A percentile compares a stretch with the other conserved stretches of the same genome.
These are phyloP conservation scores for Spathaspora sp. DNA, from an alignment of 805 yeast species.

Conservation along the genomic window DNA sequence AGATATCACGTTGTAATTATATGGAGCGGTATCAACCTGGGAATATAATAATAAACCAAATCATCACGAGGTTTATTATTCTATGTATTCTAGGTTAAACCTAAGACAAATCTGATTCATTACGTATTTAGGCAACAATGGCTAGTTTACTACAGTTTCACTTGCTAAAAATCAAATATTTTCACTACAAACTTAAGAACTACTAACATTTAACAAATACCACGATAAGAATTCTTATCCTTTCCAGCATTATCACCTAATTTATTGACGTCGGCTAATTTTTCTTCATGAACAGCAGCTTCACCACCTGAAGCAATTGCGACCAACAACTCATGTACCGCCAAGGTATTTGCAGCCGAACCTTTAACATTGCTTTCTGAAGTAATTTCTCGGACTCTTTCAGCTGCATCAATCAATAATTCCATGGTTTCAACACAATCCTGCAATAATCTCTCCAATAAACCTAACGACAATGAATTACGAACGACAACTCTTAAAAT, in stretches of 20 bases:
- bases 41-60: too few relatives aligned
- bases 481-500: slow-evolving; percentile 84
- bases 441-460: slow-evolving; percentile 60
- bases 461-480: slow-evolving; percentile 56
- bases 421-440: slow-evolving; percentile 55
- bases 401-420: slow-evolving; percentile 47
- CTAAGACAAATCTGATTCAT: too few relatives aligned
- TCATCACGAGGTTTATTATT: too few relatives aligned
- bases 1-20: too few relatives aligned
- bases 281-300: slow-evolving; percentile 28
- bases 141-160: too few relatives aligned
- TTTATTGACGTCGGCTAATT: slow-evolving; percentile 17
- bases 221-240: slow-evolving; percentile 31
- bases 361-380: slow-evolving; percentile 8
- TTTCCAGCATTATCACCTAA: slow-evolving; percentile 18
- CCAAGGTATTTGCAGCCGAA: slow-evolving; percentile 22
- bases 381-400: slow-evolving; percentile 29
- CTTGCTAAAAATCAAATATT: not conserved
- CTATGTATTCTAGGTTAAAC: too few relatives aligned
- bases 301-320: slow-evolving; percentile 57
- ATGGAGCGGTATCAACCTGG: too few relatives aligned
- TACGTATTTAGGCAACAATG: too few relatives aligned
- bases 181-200: not conserved
- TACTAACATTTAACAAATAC: slow-evolving; percentile 24
- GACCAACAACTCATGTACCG: slow-evolving; percentile 47